Base-by-base conservation (phyloP, 2,329 filamentous ascomycete species). In the Beauveria brongniartii region DNA sequence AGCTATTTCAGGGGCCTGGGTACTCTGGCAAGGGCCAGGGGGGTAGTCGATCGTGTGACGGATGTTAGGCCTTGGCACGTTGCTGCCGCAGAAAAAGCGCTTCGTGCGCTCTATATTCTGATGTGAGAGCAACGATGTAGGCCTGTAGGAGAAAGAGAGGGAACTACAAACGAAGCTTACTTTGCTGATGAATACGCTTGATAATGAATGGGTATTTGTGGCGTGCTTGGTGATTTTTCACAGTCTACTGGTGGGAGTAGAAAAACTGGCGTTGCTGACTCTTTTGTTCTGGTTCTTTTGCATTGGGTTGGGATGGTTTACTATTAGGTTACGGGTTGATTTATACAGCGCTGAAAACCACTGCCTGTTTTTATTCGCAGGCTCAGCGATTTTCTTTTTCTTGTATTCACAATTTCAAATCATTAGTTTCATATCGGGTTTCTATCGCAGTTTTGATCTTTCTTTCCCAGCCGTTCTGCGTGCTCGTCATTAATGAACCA, bases 1-100 rank as follows among this genome's bases (percentile, higher is more conserved):
- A 80, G 77, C 34, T 83, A 87, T 70, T 93, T 88, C 69, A 76
- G 89, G 48, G 85, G 82, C 0, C 70, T 94, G 64, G 86, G 85
- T 0, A 83, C 89, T 20, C 70, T 94, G 66, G 89, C 88, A 1
- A 80, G 85, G 64, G 82, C 86, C 24, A 82, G 87, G 63, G 88
- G 85, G 0, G 76, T 87, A 67, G 76, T 85, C 68, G 80, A 84
- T 67, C 73, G 79, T 63, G 77, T 84, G 59, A 79, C 75, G 54
- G 84, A 86, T 68, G 79, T 85, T n/a, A 76, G 89, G 67, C 90
- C 90, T 20, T 91, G 90, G 88, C 90, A 93, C 77, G 77, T 93
- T 63, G 87, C 85, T 14, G 87, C 83, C 20, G 89, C 86, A 2
- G 82, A 88, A 72, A 88, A 87, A 73, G 88, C 83, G 2, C 85